Base-by-base conservation (phyloP, 2,329 filamentous ascomycete genomes). In the Hortaea werneckii region DNA sequence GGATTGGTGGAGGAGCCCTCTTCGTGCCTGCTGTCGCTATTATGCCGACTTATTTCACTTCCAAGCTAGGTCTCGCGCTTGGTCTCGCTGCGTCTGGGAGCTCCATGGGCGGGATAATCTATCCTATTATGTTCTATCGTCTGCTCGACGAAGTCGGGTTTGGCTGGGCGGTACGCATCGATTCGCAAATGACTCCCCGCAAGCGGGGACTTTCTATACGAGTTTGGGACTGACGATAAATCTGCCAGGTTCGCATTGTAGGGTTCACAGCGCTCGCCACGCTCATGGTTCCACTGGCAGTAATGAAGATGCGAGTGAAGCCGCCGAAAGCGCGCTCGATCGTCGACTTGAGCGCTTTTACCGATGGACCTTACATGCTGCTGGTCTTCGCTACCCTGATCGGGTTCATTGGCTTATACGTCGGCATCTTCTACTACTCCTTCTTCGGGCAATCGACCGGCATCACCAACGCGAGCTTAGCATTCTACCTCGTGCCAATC, bases 1-100 rank as follows among this genome's bases (percentile, higher is more conserved):
- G 72, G 28, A 57, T 71, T 8, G 72, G 72, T 5, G 64, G 63
- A 0, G 70, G 69, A 6, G 54, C 48, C 37, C 54, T 72, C 2
- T 73, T 70, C 44, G 61, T 73, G 1, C 69, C 70, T 1, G 65
- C 60, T 11, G 65, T 74, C 1, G 69, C 70, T 4, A 72, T 74
- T 43, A 52, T 74, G 11, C 64, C 63, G 5, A 72, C 70, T 0
- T 75, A 74, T 53, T 75, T 74, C 55, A 65, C 56, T 28, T 68
- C 63, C 1, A 64, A 59, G 13, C 62, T 74, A 26, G 71, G 69
- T 5, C 59, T 66, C 0, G 70, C 67, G 0, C 67, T 71, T 30
- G 71, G 71, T 5, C 46, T 74, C 13, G 69, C 69, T 5, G 70
- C 71, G 2, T 60, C 65, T 11, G 71, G 71, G 1, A 67, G 64